Base-by-base conservation (phyloP, 176 grass and related monocot genomes). In the Poa annua region DNA sequence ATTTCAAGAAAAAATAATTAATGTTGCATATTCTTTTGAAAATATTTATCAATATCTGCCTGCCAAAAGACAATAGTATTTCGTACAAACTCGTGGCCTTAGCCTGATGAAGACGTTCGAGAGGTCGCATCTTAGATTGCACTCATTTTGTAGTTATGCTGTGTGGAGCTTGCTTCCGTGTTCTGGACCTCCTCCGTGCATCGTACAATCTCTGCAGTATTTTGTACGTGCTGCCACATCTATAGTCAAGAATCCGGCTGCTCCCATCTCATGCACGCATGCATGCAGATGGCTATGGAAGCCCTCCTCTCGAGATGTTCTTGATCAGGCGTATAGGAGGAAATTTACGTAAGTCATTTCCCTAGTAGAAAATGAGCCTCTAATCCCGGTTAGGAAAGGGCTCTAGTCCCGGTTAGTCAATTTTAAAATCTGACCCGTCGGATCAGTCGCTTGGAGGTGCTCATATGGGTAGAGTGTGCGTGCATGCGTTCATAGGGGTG, bases 151-250 rank as follows among this genome's bases (percentile, higher is more conserved):
- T 20, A n/a, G 38, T 44, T 14, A 71, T 45, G 36, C 36, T 71
- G 20, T 70, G 19, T 22, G 39, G n/a, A 71, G 67, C 67, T 44
- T 71, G n/a, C 20, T 71, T 71, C 39, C 60, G 60, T 44, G 67
- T 70, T 70, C 11, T 71, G 38, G 5, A 71, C 67, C 67, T 24
- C 39, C 20, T 42, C 67, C 39, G 14, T 45, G 67, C 38, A 44
- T 70, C 36, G 66, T 70, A 70, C 66, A 70, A 44, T 44, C 20
- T 70, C 39, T 71, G 67, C 66, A 44, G 66, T 44, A 19, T 66
- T 66, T 15, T 19, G 26, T 33, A 44, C 38, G n/a, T 44, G n/a
- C 39, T 71, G 67, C 36, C 11, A 22, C n/a, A 13, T 71, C n/a
- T 21, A 42, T 41, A 24, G 66, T 11, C 38, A 24, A 44, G 1